Conservation (phyloP, 2,329 filamentous ascomycete genomes). For the Cercospora berteroae region DNA sequence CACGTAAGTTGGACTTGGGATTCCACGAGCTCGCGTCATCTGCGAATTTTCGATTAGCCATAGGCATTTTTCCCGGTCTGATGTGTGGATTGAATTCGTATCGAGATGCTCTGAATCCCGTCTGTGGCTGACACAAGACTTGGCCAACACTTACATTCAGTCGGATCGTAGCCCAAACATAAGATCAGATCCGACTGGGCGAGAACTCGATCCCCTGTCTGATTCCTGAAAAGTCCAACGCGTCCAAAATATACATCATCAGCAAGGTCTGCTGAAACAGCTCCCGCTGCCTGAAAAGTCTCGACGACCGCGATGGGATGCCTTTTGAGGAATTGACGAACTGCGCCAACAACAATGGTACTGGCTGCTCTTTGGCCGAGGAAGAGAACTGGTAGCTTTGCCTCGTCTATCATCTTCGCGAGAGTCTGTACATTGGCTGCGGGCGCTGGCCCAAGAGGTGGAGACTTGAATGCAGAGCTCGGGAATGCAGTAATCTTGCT, state of each 20-base stretch:
- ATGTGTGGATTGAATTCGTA: background rate
- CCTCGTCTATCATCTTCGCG: slow-evolving; percentile 36
- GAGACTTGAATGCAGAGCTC: slow-evolving; percentile 42
- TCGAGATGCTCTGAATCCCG: background rate
- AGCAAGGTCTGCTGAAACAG: slow-evolving; percentile 45
- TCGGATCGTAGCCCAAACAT: slow-evolving; percentile 50
- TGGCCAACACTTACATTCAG: slow-evolving; percentile 37
- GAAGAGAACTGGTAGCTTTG: slow-evolving; percentile 46
- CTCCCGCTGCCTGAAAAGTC: slow-evolving; percentile 52
- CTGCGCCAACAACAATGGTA: slow-evolving; percentile 42
- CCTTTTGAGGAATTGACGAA: slow-evolving; percentile 44
- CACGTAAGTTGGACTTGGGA: slow-evolving; percentile 38
- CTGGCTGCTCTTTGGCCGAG: slow-evolving; percentile 47
- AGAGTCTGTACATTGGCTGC: slow-evolving; percentile 37
- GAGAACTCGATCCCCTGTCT: slow-evolving; percentile 49
- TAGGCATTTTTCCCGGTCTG: background rate
- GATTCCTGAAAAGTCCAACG: slow-evolving; percentile 51
- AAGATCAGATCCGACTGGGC: slow-evolving; percentile 47
- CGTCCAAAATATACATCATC: slow-evolving; percentile 48
- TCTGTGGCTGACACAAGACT: background rate
- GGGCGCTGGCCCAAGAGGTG: slow-evolving; percentile 44
- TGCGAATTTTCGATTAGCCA: background rate
- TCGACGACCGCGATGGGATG: slow-evolving; percentile 50
- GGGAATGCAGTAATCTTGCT: slow-evolving; percentile 44
- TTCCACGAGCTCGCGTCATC: slow-evolving; percentile 50